Evolutionary conservation across 371 early-diverging fungal species (phyloP), one percentile per base, ranked within the genome.

Genomic region (Mortierella sp.): DNA sequence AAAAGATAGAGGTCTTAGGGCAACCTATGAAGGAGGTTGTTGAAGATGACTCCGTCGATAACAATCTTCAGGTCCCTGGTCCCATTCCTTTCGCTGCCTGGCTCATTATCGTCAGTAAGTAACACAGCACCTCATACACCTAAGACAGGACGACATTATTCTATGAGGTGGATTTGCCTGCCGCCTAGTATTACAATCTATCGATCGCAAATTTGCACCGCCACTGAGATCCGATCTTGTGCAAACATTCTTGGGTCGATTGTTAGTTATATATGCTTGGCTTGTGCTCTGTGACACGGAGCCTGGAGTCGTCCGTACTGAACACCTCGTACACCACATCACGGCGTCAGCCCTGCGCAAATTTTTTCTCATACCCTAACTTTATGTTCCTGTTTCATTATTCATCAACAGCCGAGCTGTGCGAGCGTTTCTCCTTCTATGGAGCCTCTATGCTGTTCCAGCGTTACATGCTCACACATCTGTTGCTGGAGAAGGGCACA

Each of bases 381-480:
- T 9, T n/a, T n/a, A n/a, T 28, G 15, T 14, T 34, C 28, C 26
- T n/a, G 11, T 21, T 28, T 26, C 12, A 32, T 49, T 19, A 8
- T 31, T 31, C 14, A n/a, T 26, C 27, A 6, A 44, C 44, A 78
- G 78, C 80, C 60, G 89, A 88, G 72, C 57, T 86, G 46, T 86
- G 86, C 70, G 92, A 93, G 73, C 88, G 93, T 55, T 92, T 92
- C 68, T 83, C 93, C 19, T 93, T 86, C 82, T 92, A 92, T 71
- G 92, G 92, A 71, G 85, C 88, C 6, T 89, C 84, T 47, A 86
- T 88, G 66, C 80, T 89, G 66, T 91, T 92, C 82, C 87, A 87
- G 70, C 86, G 87, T 42, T 92, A 91, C 64, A 82, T 87, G 86
- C 76, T 72, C 66, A 68, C 27, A 55, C 76, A 66, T 60, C 83